These are phyloP conservation scores for Cutaneotrichosporon curvatum DNA, from an alignment of 1,284 basidiomycete genomes.

Conservation along the genomic window DNA sequence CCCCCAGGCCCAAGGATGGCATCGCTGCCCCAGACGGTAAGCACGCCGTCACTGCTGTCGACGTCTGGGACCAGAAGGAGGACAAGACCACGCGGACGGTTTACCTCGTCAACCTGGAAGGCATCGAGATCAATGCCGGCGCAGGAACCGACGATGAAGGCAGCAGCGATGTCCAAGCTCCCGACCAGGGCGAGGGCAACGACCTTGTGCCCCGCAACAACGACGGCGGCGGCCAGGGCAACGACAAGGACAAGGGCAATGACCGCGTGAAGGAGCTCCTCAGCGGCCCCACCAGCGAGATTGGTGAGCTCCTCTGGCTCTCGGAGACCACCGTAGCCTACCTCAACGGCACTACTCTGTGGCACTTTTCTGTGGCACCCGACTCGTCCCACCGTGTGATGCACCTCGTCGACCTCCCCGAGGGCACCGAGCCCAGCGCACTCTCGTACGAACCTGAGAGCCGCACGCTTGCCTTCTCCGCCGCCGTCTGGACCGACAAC, in stretches of 20 bases:
- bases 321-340: slow-evolving; percentile 36
- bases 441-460: slow-evolving; percentile 55
- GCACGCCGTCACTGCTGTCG: slow-evolving; percentile 60
- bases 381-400: slow-evolving; percentile 4
- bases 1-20: slow-evolving; percentile 63
- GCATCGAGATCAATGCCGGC: background rate
- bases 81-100: slow-evolving; percentile 67
- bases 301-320: slow-evolving; percentile 39
- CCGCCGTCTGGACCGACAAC: slow-evolving; percentile 61
- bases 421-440: slow-evolving; percentile 54
- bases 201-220: background rate
- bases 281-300: slow-evolving; percentile 15
- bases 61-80: slow-evolving; percentile 60
- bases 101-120: slow-evolving; percentile 41
- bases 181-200: background rate
- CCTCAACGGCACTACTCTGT: slow-evolving; percentile 33
- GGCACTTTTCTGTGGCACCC: slow-evolving; percentile 17
- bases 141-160: too few relatives aligned
- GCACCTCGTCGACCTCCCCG: slow-evolving; percentile 33
- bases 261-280: slow-evolving; percentile 19
- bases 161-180: background rate
- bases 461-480: slow-evolving; percentile 56
- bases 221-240: too few relatives aligned
- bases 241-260: background rate
- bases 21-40: slow-evolving; percentile 61